These are phyloP conservation scores for Sporothrix brunneoviolacea DNA, from an alignment of 2,329 filamentous ascomycete species.

Conservation along the genomic window DNA sequence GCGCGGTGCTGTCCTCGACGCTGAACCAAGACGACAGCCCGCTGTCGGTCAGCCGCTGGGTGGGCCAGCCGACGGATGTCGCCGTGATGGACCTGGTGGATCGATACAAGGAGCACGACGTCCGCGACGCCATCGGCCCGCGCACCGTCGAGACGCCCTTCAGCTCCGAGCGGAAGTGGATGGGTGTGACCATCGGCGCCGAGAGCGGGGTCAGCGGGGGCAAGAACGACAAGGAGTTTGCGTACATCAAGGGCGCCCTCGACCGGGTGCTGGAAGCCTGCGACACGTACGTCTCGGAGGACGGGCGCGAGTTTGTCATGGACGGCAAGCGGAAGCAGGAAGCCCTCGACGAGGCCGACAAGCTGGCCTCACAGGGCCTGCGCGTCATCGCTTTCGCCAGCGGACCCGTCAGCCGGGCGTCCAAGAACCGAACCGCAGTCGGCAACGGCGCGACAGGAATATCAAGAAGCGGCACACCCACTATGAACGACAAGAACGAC, in stretches of 20 bases:
- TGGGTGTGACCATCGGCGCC: conserved; percentile 81
- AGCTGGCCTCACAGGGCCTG: conserved; percentile 83
- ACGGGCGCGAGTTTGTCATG: conserved; percentile 79
- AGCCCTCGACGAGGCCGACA: conserved; percentile 71
- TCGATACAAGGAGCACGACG: conserved; percentile 83
- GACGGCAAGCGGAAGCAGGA: conserved; percentile 69
- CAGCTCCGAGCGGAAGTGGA: conserved; percentile 97
- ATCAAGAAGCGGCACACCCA: conserved; percentile 42
- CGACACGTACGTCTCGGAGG: conserved; percentile 80
- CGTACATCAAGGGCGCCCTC: conserved; percentile 92
- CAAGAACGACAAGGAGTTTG: conserved; percentile 64
- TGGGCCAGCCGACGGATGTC: conserved; percentile 94
- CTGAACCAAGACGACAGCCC: conserved; percentile 54
- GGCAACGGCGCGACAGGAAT: conserved; percentile 32
- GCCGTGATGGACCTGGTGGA: conserved; percentile 94
- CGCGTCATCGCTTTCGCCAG: conserved; percentile 91
- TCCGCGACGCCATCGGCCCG: conserved; percentile 76
- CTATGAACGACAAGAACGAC: conserved; percentile 26
- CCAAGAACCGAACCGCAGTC: conserved; percentile 33
- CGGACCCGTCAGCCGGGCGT: conserved; percentile 48
- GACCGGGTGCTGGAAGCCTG: conserved; percentile 82
- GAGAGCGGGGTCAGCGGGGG: conserved; percentile 35
- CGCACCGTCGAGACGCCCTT: conserved; percentile 85
- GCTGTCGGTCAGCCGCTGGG: conserved; percentile 74
- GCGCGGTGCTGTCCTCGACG: conserved; percentile 80